These are phyloP conservation scores for Tetraselmis chui DNA, from an alignment of 139 green algal species.

Conservation along the genomic window DNA sequence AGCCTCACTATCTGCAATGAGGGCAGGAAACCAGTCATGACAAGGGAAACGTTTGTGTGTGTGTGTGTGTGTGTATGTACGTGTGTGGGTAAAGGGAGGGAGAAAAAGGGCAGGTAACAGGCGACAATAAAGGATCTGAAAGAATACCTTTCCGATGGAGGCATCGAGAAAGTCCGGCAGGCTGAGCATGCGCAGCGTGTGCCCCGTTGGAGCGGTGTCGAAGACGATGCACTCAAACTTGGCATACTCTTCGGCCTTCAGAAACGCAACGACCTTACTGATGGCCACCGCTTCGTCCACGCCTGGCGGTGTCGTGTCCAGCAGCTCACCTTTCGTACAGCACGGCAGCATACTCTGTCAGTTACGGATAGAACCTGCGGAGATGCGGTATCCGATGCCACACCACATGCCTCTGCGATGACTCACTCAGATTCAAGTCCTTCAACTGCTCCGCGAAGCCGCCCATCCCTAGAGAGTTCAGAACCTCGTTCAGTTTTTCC, in stretches of 20 bases:
- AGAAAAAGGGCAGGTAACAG: too few relatives aligned
- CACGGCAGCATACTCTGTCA: too few relatives aligned
- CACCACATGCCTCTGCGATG: background rate
- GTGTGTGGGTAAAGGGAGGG: too few relatives aligned
- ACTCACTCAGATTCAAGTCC: constrained; percentile 52
- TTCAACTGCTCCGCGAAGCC: constrained; percentile 71
- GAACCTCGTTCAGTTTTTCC: constrained; percentile 45
- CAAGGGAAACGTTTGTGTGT: too few relatives aligned
- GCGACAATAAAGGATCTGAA: too few relatives aligned
- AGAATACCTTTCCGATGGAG: constrained; percentile 65
- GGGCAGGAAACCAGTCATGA: too few relatives aligned
- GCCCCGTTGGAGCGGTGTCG: constrained; percentile 96
- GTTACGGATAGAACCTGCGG: too few relatives aligned
- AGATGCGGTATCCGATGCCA: too few relatives aligned
- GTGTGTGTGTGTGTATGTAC: too few relatives aligned
- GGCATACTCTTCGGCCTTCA: constrained; percentile 70
- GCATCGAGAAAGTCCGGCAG: constrained; percentile 94
- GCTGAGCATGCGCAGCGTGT: constrained; percentile 92
- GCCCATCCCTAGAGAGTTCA: constrained; percentile 72
- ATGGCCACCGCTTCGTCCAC: constrained; percentile 93
- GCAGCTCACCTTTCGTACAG: constrained; percentile 78
- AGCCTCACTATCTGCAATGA: constrained; percentile 40
- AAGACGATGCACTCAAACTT: constrained; percentile 94
- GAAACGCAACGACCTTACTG: constrained; percentile 85
- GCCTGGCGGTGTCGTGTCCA: constrained; percentile 93